Base-by-base conservation (phyloP, 2,329 filamentous ascomycete genomes). In the Zymoseptoria passerinii region DNA sequence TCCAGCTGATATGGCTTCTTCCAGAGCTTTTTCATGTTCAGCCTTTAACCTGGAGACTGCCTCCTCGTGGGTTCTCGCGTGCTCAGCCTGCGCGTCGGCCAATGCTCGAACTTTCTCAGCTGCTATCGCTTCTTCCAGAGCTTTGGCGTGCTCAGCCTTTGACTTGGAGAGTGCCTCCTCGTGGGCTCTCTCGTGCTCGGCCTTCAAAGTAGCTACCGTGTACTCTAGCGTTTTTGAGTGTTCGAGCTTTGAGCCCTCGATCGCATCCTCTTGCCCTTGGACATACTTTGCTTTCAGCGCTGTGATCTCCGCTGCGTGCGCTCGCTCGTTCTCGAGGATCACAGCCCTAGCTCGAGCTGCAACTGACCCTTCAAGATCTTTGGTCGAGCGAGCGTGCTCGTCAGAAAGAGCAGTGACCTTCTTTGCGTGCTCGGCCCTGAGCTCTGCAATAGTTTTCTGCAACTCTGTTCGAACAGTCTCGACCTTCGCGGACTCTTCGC, bases 291-390 rank as follows among this genome's bases (percentile, higher is more conserved):
- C 13, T 16, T 44, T 44, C 10, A 63, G 54, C 8, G 50, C 52
- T 10, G 61, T 62, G 18, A 63, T 40, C 10, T 35, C 55, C 28
- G 27, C 54, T 28, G 53, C 54, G 23, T 63, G 60, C 1, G 52
- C 40, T 4, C 55, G 57, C 20, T 63, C 59, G 13, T 57, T 48
- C 23, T 55, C 59, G 8, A 28, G 20, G 8, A 52, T 52, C 35
- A 53, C 50, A 10, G 52, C 59, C 40, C 60, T 58, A 23, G 60
- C 61, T n/a, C 59, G 57, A 28, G 55, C 57, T 5, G 58, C 58
- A 8, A 61, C 59, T 23, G 59, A 59, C 35, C 62, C 60, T 48
- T 67, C 61, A 23, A 65, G 52, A 49, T 62, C 57, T 9, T 58
- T 56, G 16, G 63, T 53, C 9, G 57, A 62, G 29, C 44, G 50